Evolutionary conservation across 192 early-diverging fungal species (phyloP).

Genomic region (Mortierella alpina): DNA sequence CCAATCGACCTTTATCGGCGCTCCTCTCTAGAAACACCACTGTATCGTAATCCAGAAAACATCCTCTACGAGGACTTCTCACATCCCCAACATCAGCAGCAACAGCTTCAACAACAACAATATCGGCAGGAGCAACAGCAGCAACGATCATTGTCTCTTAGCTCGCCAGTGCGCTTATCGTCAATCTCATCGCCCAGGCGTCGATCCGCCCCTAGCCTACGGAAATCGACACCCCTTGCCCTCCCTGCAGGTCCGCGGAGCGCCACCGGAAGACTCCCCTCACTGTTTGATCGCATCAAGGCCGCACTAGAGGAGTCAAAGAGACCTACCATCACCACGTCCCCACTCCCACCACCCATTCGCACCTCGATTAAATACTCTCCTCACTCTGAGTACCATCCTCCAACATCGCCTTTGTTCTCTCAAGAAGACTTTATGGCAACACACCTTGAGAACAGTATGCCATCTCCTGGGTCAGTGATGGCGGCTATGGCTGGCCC

Average conservation of each 20-base stretch:
- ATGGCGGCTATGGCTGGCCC: neutral
- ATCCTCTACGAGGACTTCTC: too few species aligned
- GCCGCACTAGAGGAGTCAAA: slow-evolving; percentile 33
- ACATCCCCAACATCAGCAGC: neutral
- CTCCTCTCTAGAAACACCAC: too few species aligned
- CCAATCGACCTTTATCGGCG: too few species aligned
- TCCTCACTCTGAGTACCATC: too few species aligned
- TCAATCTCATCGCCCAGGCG: slow-evolving; percentile 2
- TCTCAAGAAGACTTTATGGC: neutral
- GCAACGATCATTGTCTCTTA: neutral
- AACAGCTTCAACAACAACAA: slow-evolving; percentile 6
- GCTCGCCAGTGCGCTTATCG: neutral
- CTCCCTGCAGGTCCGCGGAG: slow-evolving; percentile 33
- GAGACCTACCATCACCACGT: slow-evolving; percentile 26
- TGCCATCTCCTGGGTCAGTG: too few species aligned
- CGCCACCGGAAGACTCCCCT: slow-evolving; percentile 12
- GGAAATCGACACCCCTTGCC: slow-evolving; percentile 12
- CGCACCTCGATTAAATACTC: too few species aligned
- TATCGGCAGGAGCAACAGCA: slow-evolving; percentile 6
- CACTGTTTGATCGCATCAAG: slow-evolving; percentile 39
- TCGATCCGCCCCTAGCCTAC: slow-evolving; percentile 5
- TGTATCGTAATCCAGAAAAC: too few species aligned
- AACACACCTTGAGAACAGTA: too few species aligned
- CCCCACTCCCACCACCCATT: neutral
- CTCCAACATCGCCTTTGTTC: neutral